Evolutionary conservation across 2,329 filamentous ascomycete genomes (phyloP).

Genomic region (Fusarium sp.): DNA sequence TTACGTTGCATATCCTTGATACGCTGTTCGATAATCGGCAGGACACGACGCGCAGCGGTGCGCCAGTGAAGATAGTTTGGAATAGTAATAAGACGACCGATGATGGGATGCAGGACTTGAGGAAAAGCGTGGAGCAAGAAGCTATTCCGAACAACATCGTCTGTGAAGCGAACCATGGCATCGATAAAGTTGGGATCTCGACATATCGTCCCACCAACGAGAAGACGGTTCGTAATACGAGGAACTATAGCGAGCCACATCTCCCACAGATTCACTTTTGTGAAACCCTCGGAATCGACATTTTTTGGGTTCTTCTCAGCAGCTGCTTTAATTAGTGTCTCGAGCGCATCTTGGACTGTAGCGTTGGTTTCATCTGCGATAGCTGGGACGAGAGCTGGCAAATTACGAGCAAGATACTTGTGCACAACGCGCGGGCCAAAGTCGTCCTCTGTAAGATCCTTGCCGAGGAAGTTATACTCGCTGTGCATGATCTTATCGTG

Average conservation of each 20-base stretch:
- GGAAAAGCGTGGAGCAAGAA: slow-evolving; percentile 61
- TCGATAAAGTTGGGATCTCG: slow-evolving; percentile 59
- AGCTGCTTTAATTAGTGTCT: slow-evolving; percentile 22
- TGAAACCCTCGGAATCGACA: slow-evolving; percentile 51
- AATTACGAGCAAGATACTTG: slow-evolving; percentile 56
- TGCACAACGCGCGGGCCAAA: slow-evolving; percentile 58
- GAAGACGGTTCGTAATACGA: slow-evolving; percentile 56
- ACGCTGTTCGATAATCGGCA: slow-evolving; percentile 62
- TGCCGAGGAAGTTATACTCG: slow-evolving; percentile 58
- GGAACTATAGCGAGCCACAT: slow-evolving; percentile 57
- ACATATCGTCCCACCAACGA: slow-evolving; percentile 54
- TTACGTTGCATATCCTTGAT: slow-evolving; percentile 59
- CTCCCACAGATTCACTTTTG: slow-evolving; percentile 57
- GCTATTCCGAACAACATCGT: slow-evolving; percentile 59
- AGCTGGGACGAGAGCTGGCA: slow-evolving; percentile 53
- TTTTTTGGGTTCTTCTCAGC: slow-evolving; percentile 17
- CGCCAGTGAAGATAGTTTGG: slow-evolving; percentile 61
- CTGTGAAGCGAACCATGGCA: slow-evolving; percentile 61
- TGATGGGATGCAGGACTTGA: slow-evolving; percentile 59
- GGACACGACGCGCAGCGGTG: slow-evolving; percentile 53
- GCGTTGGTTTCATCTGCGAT: slow-evolving; percentile 55
- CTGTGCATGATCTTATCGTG: slow-evolving; percentile 54
- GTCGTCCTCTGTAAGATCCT: slow-evolving; percentile 48
- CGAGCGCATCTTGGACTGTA: slow-evolving; percentile 52
- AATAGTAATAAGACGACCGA: slow-evolving; percentile 58